These are phyloP conservation scores for Rhizopus delemar DNA, from an alignment of 371 early-diverging fungal genomes.

Conservation along the genomic window DNA sequence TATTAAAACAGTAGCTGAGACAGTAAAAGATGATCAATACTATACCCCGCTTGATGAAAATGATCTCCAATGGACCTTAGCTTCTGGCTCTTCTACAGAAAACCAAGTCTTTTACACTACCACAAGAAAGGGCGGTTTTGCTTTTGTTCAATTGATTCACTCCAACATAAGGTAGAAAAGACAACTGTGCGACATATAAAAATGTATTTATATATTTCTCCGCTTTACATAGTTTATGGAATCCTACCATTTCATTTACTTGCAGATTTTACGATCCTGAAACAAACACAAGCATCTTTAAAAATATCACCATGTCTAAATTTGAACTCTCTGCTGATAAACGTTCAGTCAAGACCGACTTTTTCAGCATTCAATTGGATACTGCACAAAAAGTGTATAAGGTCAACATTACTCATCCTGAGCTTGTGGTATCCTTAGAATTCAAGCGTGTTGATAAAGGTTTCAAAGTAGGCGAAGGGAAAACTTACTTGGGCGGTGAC, in stretches of 20 bases:
- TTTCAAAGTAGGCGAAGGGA: slow-evolving; percentile 82
- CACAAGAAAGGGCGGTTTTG: slow-evolving; percentile 72
- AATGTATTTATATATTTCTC: background rate
- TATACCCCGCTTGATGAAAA: slow-evolving; percentile 57
- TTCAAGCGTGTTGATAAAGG: slow-evolving; percentile 69
- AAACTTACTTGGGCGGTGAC: slow-evolving; percentile 66
- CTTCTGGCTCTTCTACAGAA: slow-evolving; percentile 81
- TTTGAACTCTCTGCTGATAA: slow-evolving; percentile 71
- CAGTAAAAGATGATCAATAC: slow-evolving; percentile 58
- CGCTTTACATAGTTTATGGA: slow-evolving; percentile 33
- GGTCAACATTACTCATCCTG: slow-evolving; percentile 59
- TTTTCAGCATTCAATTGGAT: slow-evolving; percentile 63
- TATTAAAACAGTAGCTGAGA: slow-evolving; percentile 55
- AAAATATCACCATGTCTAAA: slow-evolving; percentile 68
- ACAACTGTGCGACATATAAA: background rate
- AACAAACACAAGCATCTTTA: slow-evolving; percentile 64
- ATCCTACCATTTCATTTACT: slow-evolving; percentile 77
- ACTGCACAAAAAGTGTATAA: slow-evolving; percentile 51
- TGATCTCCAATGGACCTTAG: slow-evolving; percentile 75
- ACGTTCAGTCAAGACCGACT: slow-evolving; percentile 71
- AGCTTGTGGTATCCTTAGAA: slow-evolving; percentile 64
- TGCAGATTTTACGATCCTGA: slow-evolving; percentile 72
- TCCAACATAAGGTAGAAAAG: slow-evolving; percentile 73
- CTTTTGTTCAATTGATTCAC: slow-evolving; percentile 83
- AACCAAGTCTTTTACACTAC: slow-evolving; percentile 87